Percentiles rank a stretch among this genome's conserved stretches.
Conservation (phyloP, 1,284 basidiomycete species). For the Wallemia hederae region DNA sequence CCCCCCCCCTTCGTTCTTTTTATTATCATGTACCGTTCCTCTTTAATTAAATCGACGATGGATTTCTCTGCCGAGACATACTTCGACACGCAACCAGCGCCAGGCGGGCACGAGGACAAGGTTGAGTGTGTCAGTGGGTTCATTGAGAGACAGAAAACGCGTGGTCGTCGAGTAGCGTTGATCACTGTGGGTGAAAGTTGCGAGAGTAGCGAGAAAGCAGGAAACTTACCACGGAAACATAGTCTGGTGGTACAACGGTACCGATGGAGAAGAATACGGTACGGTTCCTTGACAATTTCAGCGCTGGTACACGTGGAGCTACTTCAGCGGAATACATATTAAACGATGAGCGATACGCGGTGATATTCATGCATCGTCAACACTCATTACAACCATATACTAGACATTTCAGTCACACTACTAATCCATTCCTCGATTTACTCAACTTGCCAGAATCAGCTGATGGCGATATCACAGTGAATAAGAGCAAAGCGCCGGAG, state of each 20-base stretch:
- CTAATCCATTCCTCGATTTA: slow-evolving; percentile 89
- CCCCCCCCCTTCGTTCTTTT: too few species aligned
- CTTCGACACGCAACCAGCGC: slow-evolving; percentile 53
- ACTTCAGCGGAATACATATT: slow-evolving; percentile 96
- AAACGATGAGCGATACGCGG: slow-evolving; percentile 56
- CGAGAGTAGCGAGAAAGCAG: not conserved
- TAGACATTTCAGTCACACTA: slow-evolving; percentile 86
- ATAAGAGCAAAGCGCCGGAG: slow-evolving; percentile 17
- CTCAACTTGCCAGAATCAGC: slow-evolving; percentile 28
- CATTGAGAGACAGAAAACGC: slow-evolving; percentile 31
- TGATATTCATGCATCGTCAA: slow-evolving; percentile 92
- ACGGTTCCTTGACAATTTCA: slow-evolving; percentile 94
- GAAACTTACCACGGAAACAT: slow-evolving; percentile 19
- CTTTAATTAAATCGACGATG: not conserved
- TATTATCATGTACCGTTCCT: not conserved
- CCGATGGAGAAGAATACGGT: slow-evolving; percentile 93
- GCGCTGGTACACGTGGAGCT: slow-evolving; percentile 88
- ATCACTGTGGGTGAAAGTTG: slow-evolving; percentile 41
- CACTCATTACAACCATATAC: slow-evolving; percentile 93
- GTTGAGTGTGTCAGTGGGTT: slow-evolving; percentile 35
- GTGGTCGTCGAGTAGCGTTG: slow-evolving; percentile 51
- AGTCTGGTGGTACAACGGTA: slow-evolving; percentile 74
- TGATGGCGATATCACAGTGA: not conserved
- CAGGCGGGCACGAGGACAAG: slow-evolving; percentile 34
- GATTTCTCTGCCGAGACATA: slow-evolving; percentile 58